Evolutionary conservation across 176 grass and related monocot species (phyloP), one percentile per base, ranked within the genome.

Genomic region (Elymus sibiricus): DNA sequence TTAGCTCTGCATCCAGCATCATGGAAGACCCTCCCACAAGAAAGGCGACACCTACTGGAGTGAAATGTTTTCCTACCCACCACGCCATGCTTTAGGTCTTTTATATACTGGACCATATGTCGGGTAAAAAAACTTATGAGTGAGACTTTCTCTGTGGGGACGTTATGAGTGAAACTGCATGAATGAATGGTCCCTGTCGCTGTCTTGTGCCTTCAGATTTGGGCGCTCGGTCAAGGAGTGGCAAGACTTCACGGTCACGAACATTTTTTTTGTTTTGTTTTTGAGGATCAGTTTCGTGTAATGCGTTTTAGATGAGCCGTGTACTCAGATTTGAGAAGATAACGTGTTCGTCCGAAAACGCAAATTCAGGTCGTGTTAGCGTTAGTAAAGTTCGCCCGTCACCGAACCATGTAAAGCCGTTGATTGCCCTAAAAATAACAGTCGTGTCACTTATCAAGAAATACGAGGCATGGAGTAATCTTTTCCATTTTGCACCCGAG

Each of bases 181-280:
- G 43, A 35, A 53, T 14, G 43, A 35, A 68, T 58, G 83, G 62
- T 68, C 83, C 62, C 32, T n/a, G 74, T 68, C 83, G 44, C 32
- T n/a, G 83, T 78, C 61, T 69, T 78, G 32, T 22, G n/a, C 66
- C 61, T 43, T 56, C 62, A 15, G 62, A 86, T 43, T 34, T 17
- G 27, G 16, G 6, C 71, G 17, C 12, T 2, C 26, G 10, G 84
- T 70, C 84, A 79, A 70, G 63, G 15, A 24, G 11, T 2, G n/a
- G 17, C 47, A 78, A 16, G 25, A 60, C 24, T 70, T 78, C 16
- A 17, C 25, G 17, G 62, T 1, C 6, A 56, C 12, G 25, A 5
- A 5, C 12, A 40, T 3, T 29, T 29, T 35, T 35, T 46, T 46
- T 44, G 8, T 46, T 68, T 85, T 78, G 5, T 5, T 51, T 46